A percentile compares a stretch with the other conserved stretches of the same genome.
These are phyloP conservation scores for Hibiscus trionum DNA, from an alignment of 345 rosid species.

Conservation along the genomic window DNA sequence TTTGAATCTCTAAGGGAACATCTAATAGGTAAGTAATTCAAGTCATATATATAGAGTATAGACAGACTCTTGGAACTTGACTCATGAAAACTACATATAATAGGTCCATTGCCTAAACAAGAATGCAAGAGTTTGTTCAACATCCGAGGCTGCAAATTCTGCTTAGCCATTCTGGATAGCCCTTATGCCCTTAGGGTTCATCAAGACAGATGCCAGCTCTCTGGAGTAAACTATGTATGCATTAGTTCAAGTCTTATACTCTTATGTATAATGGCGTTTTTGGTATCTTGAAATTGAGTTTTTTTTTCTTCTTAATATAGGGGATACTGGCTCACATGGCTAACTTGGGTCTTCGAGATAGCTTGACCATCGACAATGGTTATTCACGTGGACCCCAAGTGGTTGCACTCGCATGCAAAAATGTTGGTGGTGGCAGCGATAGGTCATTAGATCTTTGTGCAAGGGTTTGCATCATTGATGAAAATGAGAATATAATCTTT, in stretches of 20 bases:
- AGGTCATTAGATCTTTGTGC: constrained; percentile 78
- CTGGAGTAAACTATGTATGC: constrained; percentile 31
- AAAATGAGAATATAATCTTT: constrained; percentile 63
- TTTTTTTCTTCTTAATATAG: constrained; percentile 19
- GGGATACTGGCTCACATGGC: constrained; percentile 48
- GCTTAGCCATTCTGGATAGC: constrained; percentile 56
- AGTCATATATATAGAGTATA: neutral
- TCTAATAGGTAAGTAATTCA: constrained; percentile 48
- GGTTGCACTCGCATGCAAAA: constrained; percentile 80
- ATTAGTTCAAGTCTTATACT: neutral
- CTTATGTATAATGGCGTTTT: neutral
- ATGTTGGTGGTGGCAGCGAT: constrained; percentile 93
- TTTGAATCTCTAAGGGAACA: constrained; percentile 92
- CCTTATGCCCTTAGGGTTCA: constrained; percentile 56
- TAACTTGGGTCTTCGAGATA: constrained; percentile 59
- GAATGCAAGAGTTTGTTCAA: constrained; percentile 76
- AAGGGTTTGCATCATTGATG: constrained; percentile 72
- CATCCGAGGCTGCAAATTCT: constrained; percentile 68
- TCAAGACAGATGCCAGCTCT: constrained; percentile 71
- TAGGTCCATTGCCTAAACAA: constrained; percentile 84
- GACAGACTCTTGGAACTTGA: neutral
- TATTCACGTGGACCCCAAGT: constrained; percentile 40
- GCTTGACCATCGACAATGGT: constrained; percentile 35
- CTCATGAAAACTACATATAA: neutral
- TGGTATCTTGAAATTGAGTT: neutral